These are phyloP conservation scores for Pseudozyma thailandica DNA, from an alignment of 1,284 basidiomycete species.

Conservation along the genomic window DNA sequence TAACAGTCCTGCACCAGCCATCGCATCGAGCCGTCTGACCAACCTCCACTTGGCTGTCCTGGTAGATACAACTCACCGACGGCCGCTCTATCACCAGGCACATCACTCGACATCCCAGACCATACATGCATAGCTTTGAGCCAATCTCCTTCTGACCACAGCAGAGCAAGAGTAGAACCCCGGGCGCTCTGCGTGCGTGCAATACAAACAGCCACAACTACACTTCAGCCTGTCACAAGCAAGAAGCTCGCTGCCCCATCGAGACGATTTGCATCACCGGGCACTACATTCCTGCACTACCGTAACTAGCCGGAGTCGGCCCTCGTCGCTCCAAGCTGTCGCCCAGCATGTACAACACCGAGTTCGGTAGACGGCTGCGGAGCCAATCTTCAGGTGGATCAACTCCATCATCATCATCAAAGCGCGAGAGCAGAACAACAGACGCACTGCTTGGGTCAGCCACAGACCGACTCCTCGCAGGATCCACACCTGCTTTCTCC, in stretches of 20 bases:
- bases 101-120: not conserved
- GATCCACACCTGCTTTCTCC: conserved; percentile 9
- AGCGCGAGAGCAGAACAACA: conserved; percentile 26
- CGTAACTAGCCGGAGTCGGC: conserved; percentile 1
- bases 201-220: no score
- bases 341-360: conserved; percentile 59
- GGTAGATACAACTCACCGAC: not conserved
- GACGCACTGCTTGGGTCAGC: conserved; percentile 28
- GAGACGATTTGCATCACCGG: not conserved
- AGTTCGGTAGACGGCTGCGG: conserved; percentile 55
- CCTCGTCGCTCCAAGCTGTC: conserved; percentile 7
- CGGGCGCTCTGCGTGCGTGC: no score
- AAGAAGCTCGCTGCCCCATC: no score
- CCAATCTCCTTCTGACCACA: no score
- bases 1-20: not conserved
- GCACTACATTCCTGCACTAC: not conserved
- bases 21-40: conserved; percentile 12
- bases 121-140: no score
- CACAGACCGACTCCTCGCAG: conserved; percentile 32
- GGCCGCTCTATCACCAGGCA: no score
- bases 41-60: conserved; percentile 13
- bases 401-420: conserved; percentile 36
- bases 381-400: conserved; percentile 53
- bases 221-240: no score
- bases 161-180: no score